A percentile compares a stretch with the other conserved stretches of the same genome.
Evolutionary conservation across 441 rosid genomes (phyloP).

Genomic region (Breynia disticha): DNA sequence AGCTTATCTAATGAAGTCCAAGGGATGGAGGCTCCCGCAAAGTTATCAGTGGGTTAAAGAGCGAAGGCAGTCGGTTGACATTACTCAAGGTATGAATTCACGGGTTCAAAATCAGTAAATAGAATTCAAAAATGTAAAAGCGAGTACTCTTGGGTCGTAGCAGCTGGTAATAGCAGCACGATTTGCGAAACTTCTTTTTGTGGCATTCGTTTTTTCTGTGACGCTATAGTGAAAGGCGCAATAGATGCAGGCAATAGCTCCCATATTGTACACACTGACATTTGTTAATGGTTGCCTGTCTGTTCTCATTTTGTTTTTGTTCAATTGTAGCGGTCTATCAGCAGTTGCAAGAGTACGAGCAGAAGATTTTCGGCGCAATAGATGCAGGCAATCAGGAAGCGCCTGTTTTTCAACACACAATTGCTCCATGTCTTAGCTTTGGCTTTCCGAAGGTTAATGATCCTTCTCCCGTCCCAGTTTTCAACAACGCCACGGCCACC

Average conservation of each 20-base stretch:
- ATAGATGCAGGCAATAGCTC: too few relatives aligned
- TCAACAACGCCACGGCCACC: constrained; percentile 30
- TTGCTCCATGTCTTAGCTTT: too few relatives aligned
- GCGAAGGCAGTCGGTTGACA: constrained; percentile 55
- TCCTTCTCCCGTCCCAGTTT: constrained; percentile 39
- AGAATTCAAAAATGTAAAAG: too few relatives aligned
- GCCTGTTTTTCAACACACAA: too few relatives aligned
- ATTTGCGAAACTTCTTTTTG: too few relatives aligned
- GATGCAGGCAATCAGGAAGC: constrained; percentile 21
- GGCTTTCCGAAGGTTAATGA: constrained; percentile 42
- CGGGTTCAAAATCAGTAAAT: too few relatives aligned
- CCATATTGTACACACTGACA: too few relatives aligned
- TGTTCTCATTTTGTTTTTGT: background rate
- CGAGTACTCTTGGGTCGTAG: too few relatives aligned
- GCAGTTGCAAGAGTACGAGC: constrained; percentile 51
- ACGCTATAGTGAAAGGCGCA: too few relatives aligned
- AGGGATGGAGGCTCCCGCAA: constrained; percentile 74
- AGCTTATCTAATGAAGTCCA: constrained; percentile 85
- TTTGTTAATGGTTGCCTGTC: too few relatives aligned
- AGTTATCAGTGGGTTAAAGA: constrained; percentile 92
- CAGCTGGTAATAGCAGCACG: too few relatives aligned
- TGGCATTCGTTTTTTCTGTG: too few relatives aligned
- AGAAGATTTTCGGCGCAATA: constrained; percentile 26
- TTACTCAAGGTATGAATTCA: constrained; percentile 40
- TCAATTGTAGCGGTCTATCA: constrained; percentile 34